Conservation (phyloP, 306 rosid species). For the Quercus ilex region DNA sequence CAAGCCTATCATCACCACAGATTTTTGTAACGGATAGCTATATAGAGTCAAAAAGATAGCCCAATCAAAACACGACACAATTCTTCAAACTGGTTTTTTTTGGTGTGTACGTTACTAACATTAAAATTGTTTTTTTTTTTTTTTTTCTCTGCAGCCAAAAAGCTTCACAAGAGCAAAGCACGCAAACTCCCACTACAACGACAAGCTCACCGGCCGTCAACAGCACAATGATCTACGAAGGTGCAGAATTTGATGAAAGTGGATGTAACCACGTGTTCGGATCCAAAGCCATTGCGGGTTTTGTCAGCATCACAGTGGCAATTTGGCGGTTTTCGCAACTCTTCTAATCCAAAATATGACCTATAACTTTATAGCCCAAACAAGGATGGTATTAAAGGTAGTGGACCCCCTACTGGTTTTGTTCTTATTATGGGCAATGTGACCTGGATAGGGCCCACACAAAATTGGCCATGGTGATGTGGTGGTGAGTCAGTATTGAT, state of each 20-base stretch:
- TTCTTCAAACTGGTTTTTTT: neutral
- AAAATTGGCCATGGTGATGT: conserved; percentile 21
- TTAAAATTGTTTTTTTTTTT: neutral
- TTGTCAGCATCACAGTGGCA: conserved; percentile 31
- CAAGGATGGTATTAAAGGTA: neutral
- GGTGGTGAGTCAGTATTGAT: conserved; percentile 30
- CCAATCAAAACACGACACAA: too few species aligned
- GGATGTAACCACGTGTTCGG: conserved; percentile 14
- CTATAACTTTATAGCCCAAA: conserved; percentile 7
- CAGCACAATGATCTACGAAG: conserved; percentile 64
- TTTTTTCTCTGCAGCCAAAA: conserved; percentile 48
- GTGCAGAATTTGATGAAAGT: conserved; percentile 1
- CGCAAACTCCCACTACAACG: conserved; percentile 12
- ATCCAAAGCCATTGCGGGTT: conserved; percentile 18
- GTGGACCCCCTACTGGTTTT: neutral
- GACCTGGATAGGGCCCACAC: neutral
- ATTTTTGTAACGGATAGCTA: conserved; percentile 16
- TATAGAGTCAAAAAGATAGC: too few species aligned
- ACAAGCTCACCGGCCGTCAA: conserved; percentile 15
- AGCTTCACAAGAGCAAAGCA: conserved; percentile 46
- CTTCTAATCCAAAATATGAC: neutral
- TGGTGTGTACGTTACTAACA: neutral
- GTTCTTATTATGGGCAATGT: neutral
- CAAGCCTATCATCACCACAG: neutral
- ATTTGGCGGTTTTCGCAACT: conserved; percentile 25